Percentiles rank a stretch among this genome's conserved stretches.
Evolutionary conservation across 2,329 filamentous ascomycete genomes (phyloP).

Genomic region (Apiospora arundinis): DNA sequence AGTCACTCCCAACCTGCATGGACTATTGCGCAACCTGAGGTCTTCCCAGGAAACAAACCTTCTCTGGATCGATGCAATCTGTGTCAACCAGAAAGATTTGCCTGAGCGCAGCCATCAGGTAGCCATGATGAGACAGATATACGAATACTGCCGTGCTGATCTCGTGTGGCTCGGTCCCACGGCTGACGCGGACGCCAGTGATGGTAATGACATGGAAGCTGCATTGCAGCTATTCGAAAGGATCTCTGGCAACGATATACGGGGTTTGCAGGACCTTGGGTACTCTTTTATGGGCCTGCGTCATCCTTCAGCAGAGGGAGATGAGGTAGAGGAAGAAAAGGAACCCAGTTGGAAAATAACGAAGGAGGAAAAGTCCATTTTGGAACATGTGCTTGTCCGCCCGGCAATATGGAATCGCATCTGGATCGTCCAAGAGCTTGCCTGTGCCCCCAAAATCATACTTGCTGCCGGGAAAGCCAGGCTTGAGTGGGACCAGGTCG

Average conservation of each 20-base stretch:
- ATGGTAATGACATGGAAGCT: neutral
- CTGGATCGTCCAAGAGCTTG: neutral
- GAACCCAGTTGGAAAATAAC: neutral
- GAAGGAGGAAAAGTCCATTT: neutral
- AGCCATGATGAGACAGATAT: constrained; percentile 31
- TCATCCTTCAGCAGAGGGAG: neutral
- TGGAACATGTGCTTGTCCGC: neutral
- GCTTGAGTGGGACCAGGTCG: neutral
- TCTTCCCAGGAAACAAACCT: neutral
- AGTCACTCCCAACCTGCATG: neutral
- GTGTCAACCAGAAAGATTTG: constrained; percentile 32
- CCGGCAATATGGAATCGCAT: neutral
- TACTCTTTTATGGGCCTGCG: neutral
- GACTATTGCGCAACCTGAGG: neutral
- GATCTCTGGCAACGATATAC: neutral
- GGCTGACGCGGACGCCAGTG: neutral
- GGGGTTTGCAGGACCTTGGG: neutral
- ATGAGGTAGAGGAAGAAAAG: no score
- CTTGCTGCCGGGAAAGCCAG: neutral
- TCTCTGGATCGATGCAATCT: constrained; percentile 32
- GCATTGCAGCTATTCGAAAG: neutral
- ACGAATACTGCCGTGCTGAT: constrained; percentile 12
- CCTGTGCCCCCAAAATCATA: neutral
- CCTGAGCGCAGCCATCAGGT: constrained; percentile 30
- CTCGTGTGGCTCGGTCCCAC: neutral